Percentiles rank a stretch among this genome's conserved stretches.
Conservation (phyloP, 2,329 filamentous ascomycete species). For the Tolypocladium paradoxum region DNA sequence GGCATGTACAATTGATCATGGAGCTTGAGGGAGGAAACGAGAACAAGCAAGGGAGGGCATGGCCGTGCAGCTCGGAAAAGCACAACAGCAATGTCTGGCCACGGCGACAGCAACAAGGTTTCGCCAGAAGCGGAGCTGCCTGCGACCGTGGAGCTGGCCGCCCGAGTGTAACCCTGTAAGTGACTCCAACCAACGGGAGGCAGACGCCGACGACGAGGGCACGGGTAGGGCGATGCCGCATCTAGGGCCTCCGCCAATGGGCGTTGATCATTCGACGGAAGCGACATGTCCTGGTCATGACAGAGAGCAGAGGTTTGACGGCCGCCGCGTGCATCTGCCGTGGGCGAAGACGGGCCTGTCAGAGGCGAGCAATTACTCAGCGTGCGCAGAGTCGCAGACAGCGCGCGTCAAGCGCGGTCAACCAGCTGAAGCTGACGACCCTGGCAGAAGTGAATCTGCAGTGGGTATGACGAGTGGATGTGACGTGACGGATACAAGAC, state of each 20-base stretch:
- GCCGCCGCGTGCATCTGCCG: slow-evolving; percentile 1
- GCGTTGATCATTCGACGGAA: slow-evolving; percentile 1
- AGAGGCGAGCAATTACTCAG: slow-evolving; percentile 25
- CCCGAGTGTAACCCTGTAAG: too few species aligned
- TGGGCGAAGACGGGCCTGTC: slow-evolving; percentile 13
- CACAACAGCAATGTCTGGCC: background rate
- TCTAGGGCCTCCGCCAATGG: slow-evolving; percentile 3
- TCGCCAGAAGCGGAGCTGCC: background rate
- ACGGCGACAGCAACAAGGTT: background rate
- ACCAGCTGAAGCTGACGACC: background rate
- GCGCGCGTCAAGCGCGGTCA: background rate
- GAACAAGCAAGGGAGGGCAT: too few species aligned
- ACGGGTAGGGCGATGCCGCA: background rate
- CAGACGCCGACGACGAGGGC: background rate
- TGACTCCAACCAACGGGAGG: background rate
- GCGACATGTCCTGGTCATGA: background rate
- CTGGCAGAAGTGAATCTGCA: background rate
- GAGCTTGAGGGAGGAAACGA: too few species aligned
- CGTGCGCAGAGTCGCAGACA: slow-evolving; percentile 4
- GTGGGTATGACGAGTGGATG: background rate
- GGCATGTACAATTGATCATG: too few species aligned
- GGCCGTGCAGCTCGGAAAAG: background rate
- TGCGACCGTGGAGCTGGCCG: background rate
- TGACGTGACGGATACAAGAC: background rate
- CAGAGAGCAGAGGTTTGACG: background rate